Base-by-base conservation (phyloP, 805 yeast genomes). In the Teunomyces aglyptinius region DNA sequence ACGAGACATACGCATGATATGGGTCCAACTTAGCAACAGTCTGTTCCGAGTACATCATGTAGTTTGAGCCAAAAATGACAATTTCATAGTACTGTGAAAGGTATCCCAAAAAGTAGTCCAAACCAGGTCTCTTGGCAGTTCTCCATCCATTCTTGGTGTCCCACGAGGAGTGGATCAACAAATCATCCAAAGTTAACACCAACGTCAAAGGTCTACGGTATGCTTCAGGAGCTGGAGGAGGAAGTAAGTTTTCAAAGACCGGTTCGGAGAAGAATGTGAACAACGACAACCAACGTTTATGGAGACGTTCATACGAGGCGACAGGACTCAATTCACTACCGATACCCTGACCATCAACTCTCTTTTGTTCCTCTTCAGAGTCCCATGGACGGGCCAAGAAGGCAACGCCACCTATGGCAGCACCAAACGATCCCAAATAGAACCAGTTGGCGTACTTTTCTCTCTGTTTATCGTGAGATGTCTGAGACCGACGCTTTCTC, bases 121-220 rank as follows among this genome's bases (percentile, higher is more conserved):
- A 83, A 52, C 99, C 99, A 28, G 99, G 98, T 74, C 99, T 89
- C 76, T 94, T 94, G 26, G 96, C 98, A 12, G 97, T 92, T 72
- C 94, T 85, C 99, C 99, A 94, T 45, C 99, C 99, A 63, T 82
- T 77, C 67, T 88, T 82, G 55, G 89, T 81, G 47, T 88, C 80
- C 99, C 99, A 94, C 52, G 86, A 88, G 33, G 96, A 83, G 65
- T 94, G 97, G 47, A 92, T 81, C 61, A 94, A 77, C 49, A 94
- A 72, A 60, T 94, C 99, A 58, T 94, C 99, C 59, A 94, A 77
- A 26, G 88, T 84, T 57, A 94, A 67, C 6, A 94, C 97, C 54
- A 94, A 75, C 3, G 99, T 94, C 63, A 87, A 70, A 28, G 98
- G 97, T 61, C 96, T 85, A 64, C 90, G 86, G 68, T 90, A 90